Evolutionary conservation across 2,329 filamentous ascomycete genomes (phyloP).

Genomic region (Arthrobotrys iridis): DNA sequence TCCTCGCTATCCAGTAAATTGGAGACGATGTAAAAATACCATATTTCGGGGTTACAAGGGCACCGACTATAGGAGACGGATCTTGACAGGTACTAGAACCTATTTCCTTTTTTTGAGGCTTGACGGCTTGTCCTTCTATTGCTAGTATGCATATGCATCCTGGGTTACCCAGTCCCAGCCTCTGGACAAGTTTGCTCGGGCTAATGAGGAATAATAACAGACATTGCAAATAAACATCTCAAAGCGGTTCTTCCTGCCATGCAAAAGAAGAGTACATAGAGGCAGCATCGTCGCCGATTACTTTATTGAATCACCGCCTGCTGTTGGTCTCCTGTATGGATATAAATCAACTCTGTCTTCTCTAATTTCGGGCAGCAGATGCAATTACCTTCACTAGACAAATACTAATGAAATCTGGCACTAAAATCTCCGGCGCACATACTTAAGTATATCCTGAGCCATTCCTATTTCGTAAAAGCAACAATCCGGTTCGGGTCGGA

Average conservation of each 20-base stretch:
- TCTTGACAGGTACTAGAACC: slow-evolving; percentile 46
- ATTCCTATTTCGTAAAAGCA: slow-evolving; percentile 37
- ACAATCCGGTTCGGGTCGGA: slow-evolving; percentile 44
- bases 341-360: slow-evolving; percentile 48
- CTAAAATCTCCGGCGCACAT: too few species aligned
- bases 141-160: slow-evolving; percentile 46
- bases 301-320: slow-evolving; percentile 28
- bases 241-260: slow-evolving; percentile 38
- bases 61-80: slow-evolving; percentile 1
- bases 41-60: slow-evolving; percentile 4
- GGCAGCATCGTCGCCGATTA: slow-evolving; percentile 52
- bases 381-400: slow-evolving; percentile 12
- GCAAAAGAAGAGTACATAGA: slow-evolving; percentile 19
- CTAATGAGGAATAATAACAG: slow-evolving; percentile 39
- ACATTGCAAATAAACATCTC: slow-evolving; percentile 35
- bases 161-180: slow-evolving; percentile 42
- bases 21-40: slow-evolving; percentile 51
- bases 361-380: slow-evolving; percentile 1
- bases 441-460: slow-evolving; percentile 38
- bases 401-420: slow-evolving; percentile 36
- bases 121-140: slow-evolving; percentile 36
- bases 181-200: slow-evolving; percentile 31
- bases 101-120: slow-evolving; percentile 32
- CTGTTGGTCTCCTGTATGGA: slow-evolving; percentile 37
- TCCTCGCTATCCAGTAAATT: slow-evolving; percentile 37